Evolutionary conservation across 345 rosid species (phyloP), one percentile per base, ranked within the genome.

Genomic region (Alliaria petiolata): DNA sequence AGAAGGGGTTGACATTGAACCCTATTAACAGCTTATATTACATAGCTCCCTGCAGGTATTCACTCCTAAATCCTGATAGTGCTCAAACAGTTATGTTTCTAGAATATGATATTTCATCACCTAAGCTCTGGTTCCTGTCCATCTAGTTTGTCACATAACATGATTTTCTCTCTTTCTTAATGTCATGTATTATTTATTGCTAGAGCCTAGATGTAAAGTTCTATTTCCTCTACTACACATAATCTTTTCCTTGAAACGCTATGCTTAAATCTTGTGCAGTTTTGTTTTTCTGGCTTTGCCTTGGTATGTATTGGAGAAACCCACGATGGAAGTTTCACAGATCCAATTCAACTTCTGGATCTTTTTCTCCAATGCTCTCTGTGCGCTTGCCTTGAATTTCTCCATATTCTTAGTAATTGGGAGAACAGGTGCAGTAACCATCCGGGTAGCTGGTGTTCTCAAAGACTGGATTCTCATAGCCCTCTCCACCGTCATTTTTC

Each of bases 381-480:
- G 97, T 80, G 98, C 98, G 51, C 80, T 91, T 65, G 96, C 95
- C 67, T 78, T 95, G 83, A 89, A 95, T 79, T 84, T 89, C 81
- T 87, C 98, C 76, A 89, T 84, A 76, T 95, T 91, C 86, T 78
- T 95, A 70, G 98, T 95, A 8, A 89, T 91, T 31, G 98, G 96
- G 34, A 86, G 98, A 87, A 95, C 96, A 40, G 97, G 98, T 59
- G 99, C 99, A 0, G 93, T 95, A 50, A 91, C 97, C 20, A 82
- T 91, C 62, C 85, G 97, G 62, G 99, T 95, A 66, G 99, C 97
- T 65, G 98, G 99, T 44, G 98, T 91, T 69, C 83, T 95, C 38
- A 95, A 91, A 79, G 99, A 91, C 76, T 95, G 99, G 98, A 95
- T 91, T 78, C 81, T 95, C 52, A 91, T 91, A 70, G 98, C 97